Conservation (phyloP, 305 asterid genomes). For the Fraxinus sp. region DNA sequence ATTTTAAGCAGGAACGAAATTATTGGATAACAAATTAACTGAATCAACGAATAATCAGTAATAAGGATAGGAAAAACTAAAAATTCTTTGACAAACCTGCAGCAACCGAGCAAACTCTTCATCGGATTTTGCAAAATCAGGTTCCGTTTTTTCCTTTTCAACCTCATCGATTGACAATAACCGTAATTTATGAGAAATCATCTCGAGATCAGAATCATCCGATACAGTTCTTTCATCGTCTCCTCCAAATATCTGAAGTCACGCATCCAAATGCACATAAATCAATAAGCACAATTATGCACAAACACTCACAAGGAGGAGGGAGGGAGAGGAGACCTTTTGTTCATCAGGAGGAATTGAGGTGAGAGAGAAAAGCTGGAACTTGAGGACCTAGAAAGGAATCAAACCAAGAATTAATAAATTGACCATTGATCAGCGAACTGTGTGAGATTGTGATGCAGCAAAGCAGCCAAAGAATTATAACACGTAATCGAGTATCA, state of each 20-base stretch:
- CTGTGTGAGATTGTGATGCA: not conserved
- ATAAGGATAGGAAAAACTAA: slow-evolving; percentile 8
- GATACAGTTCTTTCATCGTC: slow-evolving; percentile 46
- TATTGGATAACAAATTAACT: not conserved
- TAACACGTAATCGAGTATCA: not conserved
- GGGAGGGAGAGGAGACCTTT: slow-evolving; percentile 40
- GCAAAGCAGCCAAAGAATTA: slow-evolving; percentile 15
- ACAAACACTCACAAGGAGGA: not conserved
- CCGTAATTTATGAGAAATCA: slow-evolving; percentile 55
- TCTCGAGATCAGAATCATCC: slow-evolving; percentile 63
- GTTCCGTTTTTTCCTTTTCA: slow-evolving; percentile 37
- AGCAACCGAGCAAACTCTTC: slow-evolving; percentile 80
- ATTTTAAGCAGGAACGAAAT: slow-evolving; percentile 12
- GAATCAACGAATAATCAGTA: not conserved
- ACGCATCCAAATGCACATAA: slow-evolving; percentile 25
- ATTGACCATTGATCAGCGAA: slow-evolving; percentile 3
- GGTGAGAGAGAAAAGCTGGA: slow-evolving; percentile 88
- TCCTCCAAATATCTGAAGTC: slow-evolving; percentile 52
- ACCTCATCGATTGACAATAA: slow-evolving; percentile 55
- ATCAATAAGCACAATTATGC: slow-evolving; percentile 10
- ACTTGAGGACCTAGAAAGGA: slow-evolving; percentile 66
- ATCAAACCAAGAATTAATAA: slow-evolving; percentile 1
- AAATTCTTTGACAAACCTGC: slow-evolving; percentile 49
- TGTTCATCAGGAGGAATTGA: slow-evolving; percentile 86
- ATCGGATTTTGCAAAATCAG: slow-evolving; percentile 52